Conservation (phyloP, 2,329 filamentous ascomycete genomes). For the Colletotrichum sp. region DNA sequence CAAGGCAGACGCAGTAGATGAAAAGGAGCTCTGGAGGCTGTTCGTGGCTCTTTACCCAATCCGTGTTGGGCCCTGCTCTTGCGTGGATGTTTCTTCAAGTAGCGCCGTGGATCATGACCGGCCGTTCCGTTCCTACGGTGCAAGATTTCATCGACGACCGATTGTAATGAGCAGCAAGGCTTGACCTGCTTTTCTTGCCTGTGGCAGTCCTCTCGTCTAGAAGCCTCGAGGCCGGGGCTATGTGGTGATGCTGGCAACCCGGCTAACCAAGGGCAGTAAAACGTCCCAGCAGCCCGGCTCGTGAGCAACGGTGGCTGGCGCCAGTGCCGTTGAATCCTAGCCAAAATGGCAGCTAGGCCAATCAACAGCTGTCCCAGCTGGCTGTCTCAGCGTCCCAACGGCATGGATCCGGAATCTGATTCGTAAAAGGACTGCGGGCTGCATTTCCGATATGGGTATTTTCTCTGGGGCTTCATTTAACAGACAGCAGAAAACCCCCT, state of each 20-base stretch:
- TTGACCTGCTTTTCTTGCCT: background rate
- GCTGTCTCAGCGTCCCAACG: slow-evolving; percentile 12
- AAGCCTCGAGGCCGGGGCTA: background rate
- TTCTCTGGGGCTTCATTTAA: background rate
- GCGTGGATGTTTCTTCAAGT: background rate
- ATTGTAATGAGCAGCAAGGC: background rate
- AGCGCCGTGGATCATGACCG: slow-evolving; percentile 7
- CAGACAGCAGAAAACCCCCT: background rate
- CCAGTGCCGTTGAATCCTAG: slow-evolving; percentile 9
- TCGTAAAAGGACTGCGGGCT: slow-evolving; percentile 8
- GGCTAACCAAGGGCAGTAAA: background rate
- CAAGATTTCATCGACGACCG: background rate
- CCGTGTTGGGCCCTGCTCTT: background rate
- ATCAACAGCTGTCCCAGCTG: background rate
- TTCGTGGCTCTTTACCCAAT: background rate
- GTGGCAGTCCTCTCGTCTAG: background rate
- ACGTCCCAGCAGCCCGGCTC: slow-evolving; percentile 12
- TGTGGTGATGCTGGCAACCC: background rate
- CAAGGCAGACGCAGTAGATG: background rate
- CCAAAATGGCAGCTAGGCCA: background rate
- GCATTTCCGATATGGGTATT: slow-evolving; percentile 16
- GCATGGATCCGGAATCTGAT: slow-evolving; percentile 18
- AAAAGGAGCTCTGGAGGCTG: background rate
- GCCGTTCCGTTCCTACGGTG: background rate
- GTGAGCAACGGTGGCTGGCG: background rate